Conservation (phyloP, 1,284 basidiomycete genomes). For the Volvariella volvacea region DNA sequence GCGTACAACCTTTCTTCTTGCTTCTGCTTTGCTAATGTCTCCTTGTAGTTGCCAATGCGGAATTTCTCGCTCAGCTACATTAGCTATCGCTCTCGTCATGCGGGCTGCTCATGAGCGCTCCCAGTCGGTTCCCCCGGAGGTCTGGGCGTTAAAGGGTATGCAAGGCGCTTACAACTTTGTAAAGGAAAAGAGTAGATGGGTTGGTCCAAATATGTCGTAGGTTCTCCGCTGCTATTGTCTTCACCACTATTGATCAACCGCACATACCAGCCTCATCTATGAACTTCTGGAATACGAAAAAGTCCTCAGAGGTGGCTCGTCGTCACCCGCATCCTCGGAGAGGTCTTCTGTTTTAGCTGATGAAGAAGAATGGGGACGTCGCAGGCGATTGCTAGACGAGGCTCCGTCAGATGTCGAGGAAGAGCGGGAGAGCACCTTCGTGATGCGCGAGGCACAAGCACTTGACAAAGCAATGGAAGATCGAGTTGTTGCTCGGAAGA, state of each 20-base stretch:
- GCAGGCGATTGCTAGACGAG: conserved; percentile 61
- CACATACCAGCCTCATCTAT: conserved; percentile 76
- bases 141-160: conserved; percentile 83
- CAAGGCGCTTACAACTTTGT: conserved; percentile 90
- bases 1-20: conserved; percentile 27
- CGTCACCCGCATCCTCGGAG: conserved; percentile 47
- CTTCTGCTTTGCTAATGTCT: conserved; percentile 10
- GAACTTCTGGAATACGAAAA: conserved; percentile 94
- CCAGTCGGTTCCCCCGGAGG: conserved; percentile 60
- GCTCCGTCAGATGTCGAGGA: conserved; percentile 38
- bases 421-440: conserved; percentile 46
- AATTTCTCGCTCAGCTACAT: conserved; percentile 89
- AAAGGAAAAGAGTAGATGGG: conserved; percentile 82
- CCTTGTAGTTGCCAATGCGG: conserved; percentile 85
- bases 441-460: conserved; percentile 67
- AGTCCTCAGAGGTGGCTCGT: conserved; percentile 49
- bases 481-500: conserved; percentile 64
- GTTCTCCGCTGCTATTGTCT: conserved; percentile 28
- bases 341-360: conserved; percentile 46
- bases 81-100: conserved; percentile 94
- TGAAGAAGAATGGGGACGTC: conserved; percentile 79
- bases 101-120: conserved; percentile 76
- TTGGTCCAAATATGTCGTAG: conserved; percentile 95
- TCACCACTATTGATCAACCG: conserved; percentile 7
- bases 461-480: conserved; percentile 82